Conservation (phyloP, 805 yeast genomes). For the Wickerhamomyces pijperi region DNA sequence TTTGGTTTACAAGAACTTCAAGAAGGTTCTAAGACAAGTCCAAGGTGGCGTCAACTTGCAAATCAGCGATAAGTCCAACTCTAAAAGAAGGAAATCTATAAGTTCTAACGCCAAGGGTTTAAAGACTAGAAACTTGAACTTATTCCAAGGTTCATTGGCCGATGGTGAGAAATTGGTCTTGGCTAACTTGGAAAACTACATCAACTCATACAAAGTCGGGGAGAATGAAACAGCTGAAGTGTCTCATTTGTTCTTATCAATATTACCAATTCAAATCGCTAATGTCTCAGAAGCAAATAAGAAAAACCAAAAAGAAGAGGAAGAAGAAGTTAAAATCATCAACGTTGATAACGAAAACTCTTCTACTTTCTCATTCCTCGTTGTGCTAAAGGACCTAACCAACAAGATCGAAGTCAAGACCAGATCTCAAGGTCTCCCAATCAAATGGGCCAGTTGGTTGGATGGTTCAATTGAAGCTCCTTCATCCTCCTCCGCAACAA, state of each 20-base stretch:
- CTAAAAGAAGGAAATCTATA: slow-evolving; percentile 14
- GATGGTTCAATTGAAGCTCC: slow-evolving; percentile 20
- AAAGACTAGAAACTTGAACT: slow-evolving; percentile 37
- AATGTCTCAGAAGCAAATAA: slow-evolving; percentile 8
- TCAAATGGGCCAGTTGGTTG: slow-evolving; percentile 92
- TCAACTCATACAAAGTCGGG: slow-evolving; percentile 27
- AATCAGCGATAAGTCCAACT: slow-evolving; percentile 29
- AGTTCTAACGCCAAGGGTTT: slow-evolving; percentile 11
- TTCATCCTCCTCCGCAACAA: slow-evolving; percentile 11
- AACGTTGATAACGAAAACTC: slow-evolving; percentile 24
- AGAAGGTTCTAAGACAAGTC: slow-evolving; percentile 58
- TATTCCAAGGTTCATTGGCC: slow-evolving; percentile 63
- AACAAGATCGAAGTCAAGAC: slow-evolving; percentile 66
- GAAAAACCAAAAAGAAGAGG: slow-evolving; percentile 3
- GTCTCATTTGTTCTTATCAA: slow-evolving; percentile 61
- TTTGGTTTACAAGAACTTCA: slow-evolving; percentile 42
- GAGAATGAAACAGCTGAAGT: slow-evolving; percentile 14
- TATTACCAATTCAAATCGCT: slow-evolving; percentile 43
- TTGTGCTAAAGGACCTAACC: slow-evolving; percentile 66
- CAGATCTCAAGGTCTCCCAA: slow-evolving; percentile 84
- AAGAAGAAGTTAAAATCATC: slow-evolving; percentile 20
- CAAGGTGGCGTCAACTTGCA: slow-evolving; percentile 65
- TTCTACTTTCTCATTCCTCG: slow-evolving; percentile 46
- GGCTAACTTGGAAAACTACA: slow-evolving; percentile 77
- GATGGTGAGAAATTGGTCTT: slow-evolving; percentile 84